Conservation (phyloP, 2,329 filamentous ascomycete species). For the Penicillium sclerotiorum region DNA sequence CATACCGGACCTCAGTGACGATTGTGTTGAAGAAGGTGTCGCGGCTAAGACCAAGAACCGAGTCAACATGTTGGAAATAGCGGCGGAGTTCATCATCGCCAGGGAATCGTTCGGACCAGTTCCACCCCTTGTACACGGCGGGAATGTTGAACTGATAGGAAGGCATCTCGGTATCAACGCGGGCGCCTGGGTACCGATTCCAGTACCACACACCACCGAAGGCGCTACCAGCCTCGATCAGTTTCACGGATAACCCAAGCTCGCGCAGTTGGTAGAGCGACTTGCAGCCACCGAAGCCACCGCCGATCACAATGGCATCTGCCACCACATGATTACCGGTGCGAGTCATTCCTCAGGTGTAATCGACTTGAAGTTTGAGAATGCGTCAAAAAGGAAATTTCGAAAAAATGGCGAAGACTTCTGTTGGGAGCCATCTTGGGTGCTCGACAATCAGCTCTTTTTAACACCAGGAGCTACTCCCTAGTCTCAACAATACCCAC, state of each 20-base stretch:
- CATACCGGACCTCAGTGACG: conserved; percentile 46
- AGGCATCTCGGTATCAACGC: conserved; percentile 52
- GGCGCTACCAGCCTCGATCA: conserved; percentile 42
- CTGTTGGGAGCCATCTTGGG: too few relatives aligned
- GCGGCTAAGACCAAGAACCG: conserved; percentile 47
- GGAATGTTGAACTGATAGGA: conserved; percentile 59
- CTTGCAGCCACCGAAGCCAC: conserved; percentile 43
- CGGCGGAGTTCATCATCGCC: conserved; percentile 41
- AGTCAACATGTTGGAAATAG: conserved; percentile 54
- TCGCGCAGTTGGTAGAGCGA: conserved; percentile 42
- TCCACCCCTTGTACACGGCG: conserved; percentile 50
- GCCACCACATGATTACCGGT: not conserved
- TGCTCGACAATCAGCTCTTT: too few relatives aligned
- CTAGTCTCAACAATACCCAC: not conserved
- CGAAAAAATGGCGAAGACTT: not conserved
- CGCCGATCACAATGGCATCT: conserved; percentile 46
- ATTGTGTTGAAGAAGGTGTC: conserved; percentile 50
- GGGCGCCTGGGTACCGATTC: conserved; percentile 49
- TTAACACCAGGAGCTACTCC: not conserved
- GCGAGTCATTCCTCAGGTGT: not conserved
- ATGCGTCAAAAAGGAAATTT: not conserved
- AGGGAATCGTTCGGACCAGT: conserved; percentile 42
- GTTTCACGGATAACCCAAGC: conserved; percentile 38
- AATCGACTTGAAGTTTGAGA: not conserved
- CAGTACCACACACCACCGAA: conserved; percentile 51